Percentiles rank a stretch among this genome's conserved stretches.
These are phyloP conservation scores for Diphasiastrum complanatum DNA, from an alignment of 83 land plant genomes.

Conservation along the genomic window DNA sequence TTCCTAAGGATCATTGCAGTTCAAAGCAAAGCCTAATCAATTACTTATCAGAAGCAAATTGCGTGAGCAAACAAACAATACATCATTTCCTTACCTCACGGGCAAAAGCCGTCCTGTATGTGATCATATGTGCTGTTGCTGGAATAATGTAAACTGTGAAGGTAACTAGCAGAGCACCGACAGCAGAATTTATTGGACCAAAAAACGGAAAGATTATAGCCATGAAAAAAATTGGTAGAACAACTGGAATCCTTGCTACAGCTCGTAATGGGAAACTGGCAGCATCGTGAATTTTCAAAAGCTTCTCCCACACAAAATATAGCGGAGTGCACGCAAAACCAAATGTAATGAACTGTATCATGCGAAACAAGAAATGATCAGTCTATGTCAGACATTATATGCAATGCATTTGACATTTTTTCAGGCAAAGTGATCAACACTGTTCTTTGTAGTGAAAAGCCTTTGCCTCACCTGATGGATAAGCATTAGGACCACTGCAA, in stretches of 20 bases:
- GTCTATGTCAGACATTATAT: too few relatives aligned
- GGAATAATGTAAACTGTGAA: slow-evolving; percentile 80
- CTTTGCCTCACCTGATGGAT: slow-evolving; percentile 51
- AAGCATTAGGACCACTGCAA: slow-evolving; percentile 35
- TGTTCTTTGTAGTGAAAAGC: too few relatives aligned
- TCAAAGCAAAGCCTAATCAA: too few relatives aligned
- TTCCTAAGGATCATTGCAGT: too few relatives aligned
- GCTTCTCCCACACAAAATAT: slow-evolving; percentile 77
- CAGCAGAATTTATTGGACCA: too few relatives aligned
- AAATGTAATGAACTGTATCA: slow-evolving; percentile 69
- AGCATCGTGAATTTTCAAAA: slow-evolving; percentile 54
- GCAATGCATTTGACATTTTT: neutral
- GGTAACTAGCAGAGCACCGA: slow-evolving; percentile 70
- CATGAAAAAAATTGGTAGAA: slow-evolving; percentile 70
- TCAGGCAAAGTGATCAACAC: neutral
- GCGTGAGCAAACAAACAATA: too few relatives aligned
- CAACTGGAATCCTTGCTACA: slow-evolving; percentile 55
- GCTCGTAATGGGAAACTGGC: slow-evolving; percentile 51
- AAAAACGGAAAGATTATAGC: slow-evolving; percentile 78
- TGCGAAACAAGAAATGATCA: slow-evolving; percentile 21
- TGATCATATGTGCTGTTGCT: slow-evolving; percentile 59
- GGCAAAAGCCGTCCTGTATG: slow-evolving; percentile 48
- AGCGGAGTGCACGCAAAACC: slow-evolving; percentile 79
- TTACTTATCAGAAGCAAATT: too few relatives aligned
- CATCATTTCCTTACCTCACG: slow-evolving; percentile 66